Percentiles rank a stretch among this genome's conserved stretches.
Conservation (phyloP, 2,329 filamentous ascomycete genomes). For the Emergomyces pasteurianus region DNA sequence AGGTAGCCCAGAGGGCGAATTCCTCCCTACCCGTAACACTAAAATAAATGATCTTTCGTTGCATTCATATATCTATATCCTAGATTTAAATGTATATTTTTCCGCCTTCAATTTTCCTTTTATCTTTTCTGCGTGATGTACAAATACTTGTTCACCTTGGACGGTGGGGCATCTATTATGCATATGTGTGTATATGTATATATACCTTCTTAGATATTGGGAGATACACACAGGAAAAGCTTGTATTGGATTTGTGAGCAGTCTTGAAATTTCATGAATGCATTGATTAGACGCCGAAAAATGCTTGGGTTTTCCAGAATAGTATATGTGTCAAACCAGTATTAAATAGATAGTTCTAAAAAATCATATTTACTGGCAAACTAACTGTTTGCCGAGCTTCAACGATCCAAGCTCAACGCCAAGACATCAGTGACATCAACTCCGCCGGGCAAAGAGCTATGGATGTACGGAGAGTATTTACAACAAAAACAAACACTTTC, state of each 20-base stretch:
- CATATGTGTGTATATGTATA: neutral
- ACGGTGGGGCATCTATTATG: conserved; percentile 10
- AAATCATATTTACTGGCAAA: too few species aligned
- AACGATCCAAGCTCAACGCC: neutral
- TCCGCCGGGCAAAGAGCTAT: too few species aligned
- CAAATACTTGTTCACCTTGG: conserved; percentile 2
- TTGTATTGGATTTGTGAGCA: neutral
- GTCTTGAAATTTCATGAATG: neutral
- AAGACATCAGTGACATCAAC: neutral
- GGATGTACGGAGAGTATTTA: too few species aligned
- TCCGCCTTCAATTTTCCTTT: neutral
- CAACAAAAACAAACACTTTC: too few species aligned
- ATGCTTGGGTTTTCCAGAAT: neutral
- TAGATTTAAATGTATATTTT: conserved; percentile 6
- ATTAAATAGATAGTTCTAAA: neutral
- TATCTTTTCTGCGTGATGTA: neutral
- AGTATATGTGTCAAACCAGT: neutral
- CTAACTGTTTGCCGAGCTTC: too few species aligned
- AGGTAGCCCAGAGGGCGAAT: conserved; percentile 51
- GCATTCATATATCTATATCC: neutral
- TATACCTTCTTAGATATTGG: neutral
- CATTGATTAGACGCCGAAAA: neutral
- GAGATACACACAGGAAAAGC: neutral
- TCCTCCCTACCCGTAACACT: conserved; percentile 35
- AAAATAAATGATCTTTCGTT: conserved; percentile 26